Percentiles rank a stretch among this genome's conserved stretches.
phyloP scores from a whole-genome alignment of 2,329 filamentous ascomycete species.

The Trichoderma afroharzianum region DNA sequence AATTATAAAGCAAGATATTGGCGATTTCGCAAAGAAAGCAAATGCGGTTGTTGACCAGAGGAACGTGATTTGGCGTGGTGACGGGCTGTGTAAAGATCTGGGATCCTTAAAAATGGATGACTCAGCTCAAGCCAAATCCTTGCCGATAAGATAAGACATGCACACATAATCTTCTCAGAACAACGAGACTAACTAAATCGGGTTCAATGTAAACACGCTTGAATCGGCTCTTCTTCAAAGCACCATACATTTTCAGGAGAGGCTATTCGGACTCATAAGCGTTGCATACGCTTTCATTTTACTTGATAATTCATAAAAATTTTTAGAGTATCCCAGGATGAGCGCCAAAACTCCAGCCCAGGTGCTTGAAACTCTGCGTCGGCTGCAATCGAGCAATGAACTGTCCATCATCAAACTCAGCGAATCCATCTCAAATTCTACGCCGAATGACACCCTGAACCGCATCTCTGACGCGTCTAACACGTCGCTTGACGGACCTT shows the following conservation, averaged over 20 bases:
- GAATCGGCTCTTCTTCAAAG: background rate
- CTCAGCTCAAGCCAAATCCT: background rate
- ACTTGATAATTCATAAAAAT: background rate
- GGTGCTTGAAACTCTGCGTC: constrained; percentile 46
- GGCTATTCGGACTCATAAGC: background rate
- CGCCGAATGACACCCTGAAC: constrained; percentile 37
- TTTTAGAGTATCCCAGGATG: constrained; percentile 24
- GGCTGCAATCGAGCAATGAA: constrained; percentile 55
- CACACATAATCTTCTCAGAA: background rate
- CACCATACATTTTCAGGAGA: background rate
- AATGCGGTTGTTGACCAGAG: background rate
- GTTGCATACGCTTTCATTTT: background rate
- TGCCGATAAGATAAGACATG: constrained; percentile 7
- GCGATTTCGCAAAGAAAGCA: background rate
- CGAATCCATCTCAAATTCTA: constrained; percentile 64
- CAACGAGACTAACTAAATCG: constrained; percentile 24
- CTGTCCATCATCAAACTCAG: constrained; percentile 74
- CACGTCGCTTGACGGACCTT: constrained; percentile 61
- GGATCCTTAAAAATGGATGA: background rate
- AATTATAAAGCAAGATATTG: background rate
- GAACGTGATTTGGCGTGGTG: background rate
- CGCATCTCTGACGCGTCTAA: constrained; percentile 71
- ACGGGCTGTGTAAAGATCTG: background rate
- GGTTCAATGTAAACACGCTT: constrained; percentile 40
- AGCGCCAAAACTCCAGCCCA: constrained; percentile 34